Percentiles rank a stretch among this genome's conserved stretches.
These are phyloP conservation scores for Peronospora belbahrii DNA, from an alignment of 352 stramenopile species.

Conservation along the genomic window DNA sequence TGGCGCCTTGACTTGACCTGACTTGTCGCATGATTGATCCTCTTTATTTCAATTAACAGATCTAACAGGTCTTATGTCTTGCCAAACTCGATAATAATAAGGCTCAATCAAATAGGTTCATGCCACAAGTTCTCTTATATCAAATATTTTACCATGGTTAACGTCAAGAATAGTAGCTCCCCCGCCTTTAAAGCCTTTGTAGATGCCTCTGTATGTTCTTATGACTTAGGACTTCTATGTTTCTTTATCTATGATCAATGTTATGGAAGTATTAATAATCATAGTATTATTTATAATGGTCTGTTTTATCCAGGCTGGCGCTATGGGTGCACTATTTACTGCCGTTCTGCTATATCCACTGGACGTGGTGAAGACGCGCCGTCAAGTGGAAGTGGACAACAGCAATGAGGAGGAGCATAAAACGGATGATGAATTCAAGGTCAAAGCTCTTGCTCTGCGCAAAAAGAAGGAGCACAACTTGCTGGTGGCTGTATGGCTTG, in stretches of 20 bases:
- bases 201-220: conserved; percentile 65
- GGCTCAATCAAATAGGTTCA: too few species aligned
- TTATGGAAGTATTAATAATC: too few species aligned
- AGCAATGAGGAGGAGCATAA: conserved; percentile 15
- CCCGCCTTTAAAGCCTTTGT: conserved; percentile 72
- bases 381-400: conserved; percentile 45
- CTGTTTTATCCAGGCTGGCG: conserved; percentile 40
- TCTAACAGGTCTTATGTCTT: not conserved
- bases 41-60: not conserved
- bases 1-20: too few species aligned
- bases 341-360: conserved; percentile 66
- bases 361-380: conserved; percentile 71
- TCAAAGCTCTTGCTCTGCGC: conserved; percentile 17
- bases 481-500: conserved; percentile 48
- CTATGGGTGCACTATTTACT: conserved; percentile 70
- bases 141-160: conserved; percentile 10
- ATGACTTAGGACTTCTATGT: too few species aligned
- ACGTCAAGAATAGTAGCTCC: conserved; percentile 21
- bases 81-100: conserved; percentile 1
- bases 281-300: not conserved
- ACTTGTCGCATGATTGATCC: too few species aligned
- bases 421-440: conserved; percentile 16
- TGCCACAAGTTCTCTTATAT: not conserved
- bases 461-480: conserved; percentile 45
- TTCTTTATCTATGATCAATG: too few species aligned